Base-by-base conservation (phyloP, 129 eudicot genomes). In the Pulicaria dysenterica region DNA sequence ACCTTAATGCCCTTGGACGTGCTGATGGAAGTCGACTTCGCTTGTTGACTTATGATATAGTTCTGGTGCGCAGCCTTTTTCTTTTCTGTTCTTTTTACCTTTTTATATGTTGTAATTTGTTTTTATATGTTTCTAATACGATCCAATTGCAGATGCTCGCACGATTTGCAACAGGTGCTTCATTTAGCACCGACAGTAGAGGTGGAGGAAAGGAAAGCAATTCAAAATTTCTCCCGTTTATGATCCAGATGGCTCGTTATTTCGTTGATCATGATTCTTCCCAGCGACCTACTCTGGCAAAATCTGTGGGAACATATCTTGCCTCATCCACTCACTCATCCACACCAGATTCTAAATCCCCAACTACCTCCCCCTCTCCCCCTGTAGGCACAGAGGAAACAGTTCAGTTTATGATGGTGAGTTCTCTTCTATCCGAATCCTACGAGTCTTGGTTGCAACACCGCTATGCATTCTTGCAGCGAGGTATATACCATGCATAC, bases 181-280 rank as follows among this genome's bases (percentile, higher is more conserved):
- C 91, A 10, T 94, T 94, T 74, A 90, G 89, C 80, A 80, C 85
- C 0, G 99, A 94, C 73, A 0, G 99, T 54, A 83, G 91, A 83
- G 99, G 99, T 64, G 99, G 99, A n/a, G 99, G 97, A 67, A 94
- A 90, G 72, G 99, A 94, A 73, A 94, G 99, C 85, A 94, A 94
- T 79, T 77, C 99, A n/a, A 88, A 83, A 13, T 94, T 94, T 64
- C 91, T 94, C 45, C 96, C 97, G 5, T 90, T 88, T 73, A 94
- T 94, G 99, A 82, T 94, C 48, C 99, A 94, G 76, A 94, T 94
- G 97, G 95, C 92, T 41, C 87, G 89, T n/a, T 86, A 94, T 79
- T 87, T 90, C 9, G 81, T 94, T 3, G 99, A 94, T 61, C 96
- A 85, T 42, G 91, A 91, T 65, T 49, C 88, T 41, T 84, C 99